These are phyloP conservation scores for Beverwykella pulmonaria DNA, from an alignment of 495 filamentous ascomycete genomes.

Conservation along the genomic window DNA sequence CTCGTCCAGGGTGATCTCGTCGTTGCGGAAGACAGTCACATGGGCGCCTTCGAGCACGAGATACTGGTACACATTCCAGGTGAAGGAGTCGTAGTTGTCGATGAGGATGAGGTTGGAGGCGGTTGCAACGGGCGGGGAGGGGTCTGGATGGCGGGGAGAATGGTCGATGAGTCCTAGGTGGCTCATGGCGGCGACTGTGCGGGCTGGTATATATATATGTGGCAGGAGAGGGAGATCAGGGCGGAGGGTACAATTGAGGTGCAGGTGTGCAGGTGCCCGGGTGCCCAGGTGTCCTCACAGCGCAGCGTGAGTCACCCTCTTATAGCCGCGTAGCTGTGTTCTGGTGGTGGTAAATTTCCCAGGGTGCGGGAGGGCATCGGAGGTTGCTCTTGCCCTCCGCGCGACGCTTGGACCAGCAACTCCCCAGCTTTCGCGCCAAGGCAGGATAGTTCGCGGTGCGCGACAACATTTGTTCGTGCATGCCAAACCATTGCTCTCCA, in stretches of 20 bases:
- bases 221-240: neutral
- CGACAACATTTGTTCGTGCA: neutral
- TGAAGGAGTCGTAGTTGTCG: constrained; percentile 99
- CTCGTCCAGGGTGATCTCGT: constrained; percentile 82
- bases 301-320: neutral
- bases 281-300: neutral
- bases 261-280: neutral
- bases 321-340: neutral
- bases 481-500: neutral
- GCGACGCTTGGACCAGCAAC: neutral
- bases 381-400: neutral
- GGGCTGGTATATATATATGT: neutral
- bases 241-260: neutral
- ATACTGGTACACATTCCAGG: constrained; percentile 99
- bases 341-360: neutral
- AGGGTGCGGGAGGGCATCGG: neutral
- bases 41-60: constrained; percentile 89
- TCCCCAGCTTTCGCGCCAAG: neutral
- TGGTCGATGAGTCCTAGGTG: constrained; percentile 70
- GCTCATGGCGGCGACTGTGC: constrained; percentile 27
- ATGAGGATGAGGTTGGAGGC: constrained; percentile 93
- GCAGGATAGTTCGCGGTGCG: neutral
- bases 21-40: constrained; percentile 88
- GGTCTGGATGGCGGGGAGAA: constrained; percentile 79
- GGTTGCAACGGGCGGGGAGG: constrained; percentile 65